Percentiles rank a stretch among this genome's conserved stretches.
phyloP scores from a whole-genome alignment of 345 rosid genomes.

The Cardiospermum halicacabum region DNA sequence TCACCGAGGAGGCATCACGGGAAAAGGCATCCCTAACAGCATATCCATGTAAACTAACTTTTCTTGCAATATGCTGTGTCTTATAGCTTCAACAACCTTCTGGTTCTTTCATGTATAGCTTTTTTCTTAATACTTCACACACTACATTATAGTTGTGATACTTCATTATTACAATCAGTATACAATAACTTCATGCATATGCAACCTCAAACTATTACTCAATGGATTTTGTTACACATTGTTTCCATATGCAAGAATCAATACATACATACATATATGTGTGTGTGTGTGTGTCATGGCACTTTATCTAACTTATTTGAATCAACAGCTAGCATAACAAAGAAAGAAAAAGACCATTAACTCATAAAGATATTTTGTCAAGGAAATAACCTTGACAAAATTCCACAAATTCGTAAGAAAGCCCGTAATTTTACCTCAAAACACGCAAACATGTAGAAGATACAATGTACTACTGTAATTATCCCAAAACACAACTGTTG shows the following conservation, averaged over 20 bases:
- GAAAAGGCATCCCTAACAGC: slow-evolving; percentile 55
- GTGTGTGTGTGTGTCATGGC: neutral
- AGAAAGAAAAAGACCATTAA: neutral
- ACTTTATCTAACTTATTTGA: neutral
- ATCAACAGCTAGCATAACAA: neutral
- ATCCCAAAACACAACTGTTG: neutral
- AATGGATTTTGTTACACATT: neutral
- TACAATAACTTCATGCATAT: neutral
- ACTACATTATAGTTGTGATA: neutral
- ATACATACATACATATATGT: too few species aligned
- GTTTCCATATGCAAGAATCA: neutral
- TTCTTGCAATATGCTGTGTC: neutral
- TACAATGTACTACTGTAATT: neutral
- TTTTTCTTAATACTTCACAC: neutral
- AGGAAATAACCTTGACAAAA: neutral
- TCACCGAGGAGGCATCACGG: slow-evolving; percentile 27
- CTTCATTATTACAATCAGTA: neutral
- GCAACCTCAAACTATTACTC: neutral
- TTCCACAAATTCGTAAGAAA: neutral
- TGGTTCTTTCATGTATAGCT: neutral
- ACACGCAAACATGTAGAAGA: neutral
- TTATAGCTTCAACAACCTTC: neutral
- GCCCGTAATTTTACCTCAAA: neutral
- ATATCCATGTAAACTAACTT: slow-evolving; percentile 30
- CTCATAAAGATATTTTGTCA: neutral